Conservation (phyloP, 306 rosid species). For the Prunus armeniaca region DNA sequence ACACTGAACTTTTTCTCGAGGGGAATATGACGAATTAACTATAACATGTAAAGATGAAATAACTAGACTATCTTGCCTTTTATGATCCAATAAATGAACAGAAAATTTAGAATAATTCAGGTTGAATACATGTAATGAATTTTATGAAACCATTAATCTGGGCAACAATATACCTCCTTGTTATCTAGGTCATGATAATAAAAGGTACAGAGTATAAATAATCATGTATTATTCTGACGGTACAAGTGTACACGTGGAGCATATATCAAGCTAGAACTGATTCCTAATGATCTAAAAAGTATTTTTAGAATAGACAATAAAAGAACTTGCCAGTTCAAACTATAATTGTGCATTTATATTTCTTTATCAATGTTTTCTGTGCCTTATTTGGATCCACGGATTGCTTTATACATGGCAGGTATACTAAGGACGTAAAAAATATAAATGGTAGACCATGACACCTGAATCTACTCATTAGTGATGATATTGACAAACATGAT, state of each 20-base stretch:
- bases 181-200: not conserved
- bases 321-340: not conserved
- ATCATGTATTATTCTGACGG: not conserved
- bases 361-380: not conserved
- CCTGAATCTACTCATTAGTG: not conserved
- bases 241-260: too few species aligned
- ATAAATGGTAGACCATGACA: not conserved
- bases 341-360: not conserved
- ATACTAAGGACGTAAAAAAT: not conserved
- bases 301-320: too few species aligned
- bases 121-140: not conserved
- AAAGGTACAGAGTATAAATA: not conserved
- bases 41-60: not conserved
- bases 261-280: too few species aligned
- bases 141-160: not conserved
- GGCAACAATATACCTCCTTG: not conserved
- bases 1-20: not conserved
- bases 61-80: not conserved
- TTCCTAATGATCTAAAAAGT: not conserved
- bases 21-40: not conserved
- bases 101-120: not conserved
- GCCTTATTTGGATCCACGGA: not conserved
- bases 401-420: conserved; percentile 6
- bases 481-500: not conserved
- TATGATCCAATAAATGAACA: not conserved